A percentile compares a stretch with the other conserved stretches of the same genome.
phyloP scores from a whole-genome alignment of 495 filamentous ascomycete genomes.

The Aspergillus bridgeri region DNA sequence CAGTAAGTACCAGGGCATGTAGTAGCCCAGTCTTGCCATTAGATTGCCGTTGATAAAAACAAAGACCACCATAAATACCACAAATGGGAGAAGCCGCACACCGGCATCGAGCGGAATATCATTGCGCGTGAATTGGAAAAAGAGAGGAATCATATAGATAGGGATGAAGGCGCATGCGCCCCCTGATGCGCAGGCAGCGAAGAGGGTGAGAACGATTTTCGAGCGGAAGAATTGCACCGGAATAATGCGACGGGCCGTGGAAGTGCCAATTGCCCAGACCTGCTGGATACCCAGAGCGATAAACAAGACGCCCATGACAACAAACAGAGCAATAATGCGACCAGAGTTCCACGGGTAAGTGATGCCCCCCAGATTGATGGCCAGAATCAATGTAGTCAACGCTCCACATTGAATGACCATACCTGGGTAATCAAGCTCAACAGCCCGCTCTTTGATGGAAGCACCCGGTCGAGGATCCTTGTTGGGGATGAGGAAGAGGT shows the following conservation, averaged over 20 bases:
- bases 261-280: constrained; percentile 49
- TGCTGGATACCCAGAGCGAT: constrained; percentile 51
- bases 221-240: constrained; percentile 42
- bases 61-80: constrained; percentile 34
- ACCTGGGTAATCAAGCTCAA: constrained; percentile 33
- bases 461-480: constrained; percentile 42
- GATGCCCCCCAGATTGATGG: constrained; percentile 53
- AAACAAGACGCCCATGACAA: constrained; percentile 50
- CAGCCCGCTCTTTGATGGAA: constrained; percentile 31
- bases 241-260: constrained; percentile 44
- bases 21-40: constrained; percentile 44
- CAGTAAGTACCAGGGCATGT: constrained; percentile 55
- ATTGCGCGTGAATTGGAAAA: constrained; percentile 43
- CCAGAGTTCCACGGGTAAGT: constrained; percentile 51
- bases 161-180: not conserved
- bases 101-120: constrained; percentile 34
- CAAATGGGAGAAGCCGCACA: constrained; percentile 31
- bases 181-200: too few relatives aligned
- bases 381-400: constrained; percentile 45
- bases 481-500: constrained; percentile 52
- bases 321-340: constrained; percentile 52
- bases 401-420: constrained; percentile 36
- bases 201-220: not conserved
- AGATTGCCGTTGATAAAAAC: constrained; percentile 39
- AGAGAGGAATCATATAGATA: constrained; percentile 47